Percentiles rank a stretch among this genome's conserved stretches.
Conservation (phyloP, 176 grass and related monocot genomes). For the Eleusine coracana region DNA sequence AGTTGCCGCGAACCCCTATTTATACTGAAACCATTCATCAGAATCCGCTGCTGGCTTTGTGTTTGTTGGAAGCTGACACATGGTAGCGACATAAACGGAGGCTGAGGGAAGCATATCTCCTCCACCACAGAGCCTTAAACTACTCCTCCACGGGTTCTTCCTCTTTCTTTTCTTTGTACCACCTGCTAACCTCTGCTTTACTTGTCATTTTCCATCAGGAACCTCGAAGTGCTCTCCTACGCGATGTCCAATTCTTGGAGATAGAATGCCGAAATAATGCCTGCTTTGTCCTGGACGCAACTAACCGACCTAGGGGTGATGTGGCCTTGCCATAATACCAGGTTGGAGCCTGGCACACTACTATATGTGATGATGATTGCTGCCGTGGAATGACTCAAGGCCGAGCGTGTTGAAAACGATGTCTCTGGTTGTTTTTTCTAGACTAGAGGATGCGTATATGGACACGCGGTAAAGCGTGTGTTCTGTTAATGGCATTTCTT, state of each 20-base stretch:
- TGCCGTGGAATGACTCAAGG: neutral
- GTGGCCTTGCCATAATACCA: neutral
- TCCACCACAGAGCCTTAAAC: constrained; percentile 30
- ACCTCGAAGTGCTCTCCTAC: constrained; percentile 33
- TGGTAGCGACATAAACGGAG: neutral
- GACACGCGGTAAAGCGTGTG: too few relatives aligned
- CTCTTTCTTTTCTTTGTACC: neutral
- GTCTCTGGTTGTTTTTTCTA: neutral
- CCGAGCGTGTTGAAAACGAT: neutral
- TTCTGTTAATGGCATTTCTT: too few relatives aligned
- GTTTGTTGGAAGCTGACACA: constrained; percentile 48
- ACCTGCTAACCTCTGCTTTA: neutral
- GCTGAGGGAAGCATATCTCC: constrained; percentile 13
- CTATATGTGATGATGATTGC: neutral
- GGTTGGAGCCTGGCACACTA: neutral
- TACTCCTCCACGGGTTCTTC: neutral
- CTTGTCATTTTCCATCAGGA: constrained; percentile 30
- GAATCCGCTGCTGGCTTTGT: neutral
- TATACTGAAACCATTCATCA: constrained; percentile 14
- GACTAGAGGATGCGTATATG: too few relatives aligned
- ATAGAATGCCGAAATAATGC: neutral
- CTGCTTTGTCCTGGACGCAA: neutral
- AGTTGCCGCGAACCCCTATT: constrained; percentile 17
- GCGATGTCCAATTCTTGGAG: neutral
- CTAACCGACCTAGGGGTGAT: constrained; percentile 21